Evolutionary conservation across 1,139 yeast genomes (phyloP), one percentile per base, ranked within the genome.

Genomic region (Candida pseudocylindracea): DNA sequence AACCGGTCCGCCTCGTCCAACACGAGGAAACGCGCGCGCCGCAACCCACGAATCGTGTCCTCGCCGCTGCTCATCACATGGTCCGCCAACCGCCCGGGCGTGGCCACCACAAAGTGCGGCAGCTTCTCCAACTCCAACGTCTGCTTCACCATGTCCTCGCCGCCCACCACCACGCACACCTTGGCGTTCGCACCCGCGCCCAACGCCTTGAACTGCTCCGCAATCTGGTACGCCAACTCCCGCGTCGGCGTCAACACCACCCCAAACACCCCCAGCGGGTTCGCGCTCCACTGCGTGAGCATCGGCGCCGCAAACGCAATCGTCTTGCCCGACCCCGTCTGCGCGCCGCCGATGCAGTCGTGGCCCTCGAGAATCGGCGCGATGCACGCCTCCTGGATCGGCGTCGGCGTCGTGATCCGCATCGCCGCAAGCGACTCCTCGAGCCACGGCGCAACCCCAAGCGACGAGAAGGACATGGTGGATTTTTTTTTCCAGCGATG

Each of bases 271-370:
- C 96, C 99, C 50, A 65, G 67, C 1, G 98, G 98, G 45, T 91
- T 98, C 42, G 72, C 76, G 0, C 95, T 78, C 95, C 98, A 88
- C 45, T 73, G 65, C 1, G 92, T 72, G 35, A 88, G 57, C 83
- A 88, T 88, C 1, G 98, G 98, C 20, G 85, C 91, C 1, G 92
- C 96, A 62, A 88, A 88, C 0, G 98, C 94, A 27, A 91, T 74
- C 2, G 99, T 88, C 49, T 88, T 88, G 65, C 99, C 99, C 27
- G 92, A 75, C 54, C 99, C 99, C 0, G 99, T 88, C 51, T 79
- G 79, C 30, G 99, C 98, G 29, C 98, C 98, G 33, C 98, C 99
- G 33, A 88, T 88, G 50, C 95, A 85, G 50, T 85, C 94, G 42
- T 72, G 67, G 8, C 92, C 95, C 28, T 59, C 60, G 31, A 88